Base-by-base conservation (phyloP, 2,329 filamentous ascomycete genomes). In the Monosporascus ibericus region DNA sequence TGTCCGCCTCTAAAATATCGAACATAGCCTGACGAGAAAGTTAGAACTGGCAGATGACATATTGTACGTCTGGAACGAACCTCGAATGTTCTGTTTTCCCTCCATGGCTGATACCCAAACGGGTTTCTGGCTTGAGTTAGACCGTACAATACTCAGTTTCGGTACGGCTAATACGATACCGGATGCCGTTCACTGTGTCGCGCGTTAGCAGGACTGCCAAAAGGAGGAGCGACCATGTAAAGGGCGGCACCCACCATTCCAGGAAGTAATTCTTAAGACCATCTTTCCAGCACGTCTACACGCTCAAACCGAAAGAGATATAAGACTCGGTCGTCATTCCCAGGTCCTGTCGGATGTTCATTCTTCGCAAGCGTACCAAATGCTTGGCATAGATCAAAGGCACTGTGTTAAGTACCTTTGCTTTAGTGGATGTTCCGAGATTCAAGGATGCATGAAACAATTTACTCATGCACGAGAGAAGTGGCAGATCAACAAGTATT, bases 1-100 rank as follows among this genome's bases (percentile, higher is more conserved):
- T 94, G 68, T 99, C 94, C 50, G 92, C 85, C 67, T 94, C 88
- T 6, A 99, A 80, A 44, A 87, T 88, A 60, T 96, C 89, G 71
- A 99, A 97, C 94, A 97, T 97, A 59, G 86, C 80, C 86, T 90
- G 54, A 2, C 48, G 1, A 7, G 5, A 27, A 14, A 3, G 39
- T 56, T 44, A 53, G 50, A 52, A 24, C 57, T 48, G 7, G 42
- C 36, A 46, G 17, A 6, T 27, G 20, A 17, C 15, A 30, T 25
- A 11, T 25, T 17, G 22, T 30, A 27, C 9, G 42, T 17, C 6
- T 14, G 4, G 17, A 15, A 46, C 42, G n/a, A 46, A 87, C 87
- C 70, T 86, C 78, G 61, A 88, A 91, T 2, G 82, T 85, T 59
- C 82, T 80, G 49, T 82, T 82, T 55, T 85, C 81, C 58, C 85